Evolutionary conservation across 306 rosid genomes (phyloP).

Genomic region (Medicago arabica): DNA sequence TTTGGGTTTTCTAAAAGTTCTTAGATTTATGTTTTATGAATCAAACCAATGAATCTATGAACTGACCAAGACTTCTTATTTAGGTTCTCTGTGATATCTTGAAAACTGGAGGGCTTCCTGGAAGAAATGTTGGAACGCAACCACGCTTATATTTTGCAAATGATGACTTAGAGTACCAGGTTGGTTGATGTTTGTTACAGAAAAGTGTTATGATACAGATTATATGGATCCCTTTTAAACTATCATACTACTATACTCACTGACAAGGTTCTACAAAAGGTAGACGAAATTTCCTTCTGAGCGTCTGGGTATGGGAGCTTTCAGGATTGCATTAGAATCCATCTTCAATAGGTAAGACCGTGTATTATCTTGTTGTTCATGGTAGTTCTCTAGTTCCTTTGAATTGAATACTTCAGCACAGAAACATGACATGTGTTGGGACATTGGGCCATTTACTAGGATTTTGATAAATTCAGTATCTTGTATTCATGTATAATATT

Average conservation of each 20-base stretch:
- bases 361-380: constrained; percentile 23
- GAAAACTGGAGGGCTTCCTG: constrained; percentile 93
- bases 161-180: constrained; percentile 96
- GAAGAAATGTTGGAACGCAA: constrained; percentile 68
- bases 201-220: constrained; percentile 36
- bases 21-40: constrained; percentile 23
- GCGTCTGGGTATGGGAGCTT: constrained; percentile 98
- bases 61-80: constrained; percentile 38
- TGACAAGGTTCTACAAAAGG: constrained; percentile 60
- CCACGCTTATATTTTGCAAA: constrained; percentile 80
- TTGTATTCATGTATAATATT: background rate
- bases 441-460: background rate
- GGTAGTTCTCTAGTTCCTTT: constrained; percentile 22
- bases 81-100: constrained; percentile 93
- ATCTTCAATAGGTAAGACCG: constrained; percentile 73
- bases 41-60: constrained; percentile 20
- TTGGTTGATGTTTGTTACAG: constrained; percentile 46
- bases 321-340: constrained; percentile 91
- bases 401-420: background rate
- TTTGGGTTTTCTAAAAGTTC: constrained; percentile 13
- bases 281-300: constrained; percentile 93
- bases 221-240: constrained; percentile 34
- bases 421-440: background rate
- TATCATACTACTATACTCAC: constrained; percentile 43
- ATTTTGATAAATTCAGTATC: background rate